Conservation (phyloP, 176 grass and related monocot genomes). For the Musa troglodytarum region DNA sequence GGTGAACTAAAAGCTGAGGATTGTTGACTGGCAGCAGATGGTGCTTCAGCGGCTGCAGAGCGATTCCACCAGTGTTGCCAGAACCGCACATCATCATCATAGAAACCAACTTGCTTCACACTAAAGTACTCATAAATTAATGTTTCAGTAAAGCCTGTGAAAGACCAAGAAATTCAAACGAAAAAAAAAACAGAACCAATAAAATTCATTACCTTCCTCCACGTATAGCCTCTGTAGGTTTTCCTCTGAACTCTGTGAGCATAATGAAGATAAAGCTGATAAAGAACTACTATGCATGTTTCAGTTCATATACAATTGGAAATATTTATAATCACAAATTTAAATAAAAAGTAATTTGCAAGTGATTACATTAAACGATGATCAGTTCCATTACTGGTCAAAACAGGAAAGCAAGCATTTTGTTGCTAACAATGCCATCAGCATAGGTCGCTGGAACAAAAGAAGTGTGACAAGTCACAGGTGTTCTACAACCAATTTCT, state of each 20-base stretch:
- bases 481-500: no score
- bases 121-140: constrained; percentile 39
- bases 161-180: not conserved
- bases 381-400: not conserved
- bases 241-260: constrained; percentile 67
- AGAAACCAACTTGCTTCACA: constrained; percentile 99
- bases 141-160: constrained; percentile 27
- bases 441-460: no score
- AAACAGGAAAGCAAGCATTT: no score
- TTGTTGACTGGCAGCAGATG: constrained; percentile 69
- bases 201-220: constrained; percentile 78
- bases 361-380: not conserved
- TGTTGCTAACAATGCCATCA: no score
- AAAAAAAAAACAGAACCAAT: constrained; percentile 7
- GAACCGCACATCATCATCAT: constrained; percentile 86
- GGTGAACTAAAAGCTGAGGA: constrained; percentile 66
- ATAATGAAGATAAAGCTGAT: constrained; percentile 3
- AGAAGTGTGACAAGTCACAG: no score
- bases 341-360: not conserved
- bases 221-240: constrained; percentile 84
- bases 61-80: constrained; percentile 96
- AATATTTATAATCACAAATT: not conserved
- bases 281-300: not conserved
- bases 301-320: not conserved
- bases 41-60: constrained; percentile 78